A percentile compares a stretch with the other conserved stretches of the same genome.
Evolutionary conservation across 192 early-diverging fungal species (phyloP).

Genomic region (Rhizoclosmatium sp.): DNA sequence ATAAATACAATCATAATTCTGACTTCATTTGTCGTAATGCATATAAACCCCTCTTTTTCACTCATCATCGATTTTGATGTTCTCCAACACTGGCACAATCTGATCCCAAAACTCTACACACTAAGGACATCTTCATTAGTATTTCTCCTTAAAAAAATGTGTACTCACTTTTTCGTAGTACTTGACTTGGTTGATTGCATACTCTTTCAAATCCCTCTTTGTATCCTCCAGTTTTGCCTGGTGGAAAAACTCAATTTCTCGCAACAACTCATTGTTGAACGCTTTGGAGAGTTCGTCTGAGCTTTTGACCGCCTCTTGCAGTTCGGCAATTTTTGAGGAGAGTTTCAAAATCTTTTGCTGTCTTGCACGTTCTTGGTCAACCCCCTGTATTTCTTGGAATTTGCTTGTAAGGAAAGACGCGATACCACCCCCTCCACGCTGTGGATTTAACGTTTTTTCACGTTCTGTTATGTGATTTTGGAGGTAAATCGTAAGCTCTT

Average conservation of each 20-base stretch:
- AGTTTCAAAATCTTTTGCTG: slow-evolving; percentile 82
- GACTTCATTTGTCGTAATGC: background rate
- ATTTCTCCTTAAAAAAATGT: background rate
- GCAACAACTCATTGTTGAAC: slow-evolving; percentile 80
- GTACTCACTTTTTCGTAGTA: slow-evolving; percentile 79
- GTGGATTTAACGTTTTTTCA: slow-evolving; percentile 73
- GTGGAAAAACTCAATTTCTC: slow-evolving; percentile 87
- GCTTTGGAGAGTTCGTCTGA: slow-evolving; percentile 73
- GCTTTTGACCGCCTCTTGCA: slow-evolving; percentile 80
- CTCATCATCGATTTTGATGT: slow-evolving; percentile 39
- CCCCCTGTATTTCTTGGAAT: slow-evolving; percentile 86
- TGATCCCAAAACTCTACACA: slow-evolving; percentile 80
- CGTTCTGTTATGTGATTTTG: slow-evolving; percentile 75
- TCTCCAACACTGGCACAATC: slow-evolving; percentile 83
- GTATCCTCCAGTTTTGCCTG: slow-evolving; percentile 82
- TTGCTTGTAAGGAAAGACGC: slow-evolving; percentile 87
- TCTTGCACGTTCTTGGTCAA: slow-evolving; percentile 81
- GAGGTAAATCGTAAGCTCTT: slow-evolving; percentile 83
- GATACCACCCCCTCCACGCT: slow-evolving; percentile 66
- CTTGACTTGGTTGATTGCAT: slow-evolving; percentile 82
- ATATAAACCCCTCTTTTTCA: background rate
- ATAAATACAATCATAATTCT: background rate
- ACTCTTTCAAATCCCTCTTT: slow-evolving; percentile 75
- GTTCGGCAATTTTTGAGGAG: slow-evolving; percentile 72
- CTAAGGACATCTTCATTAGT: slow-evolving; percentile 37